Conservation (phyloP, 805 yeast genomes). For the Millerozyma miso region DNA sequence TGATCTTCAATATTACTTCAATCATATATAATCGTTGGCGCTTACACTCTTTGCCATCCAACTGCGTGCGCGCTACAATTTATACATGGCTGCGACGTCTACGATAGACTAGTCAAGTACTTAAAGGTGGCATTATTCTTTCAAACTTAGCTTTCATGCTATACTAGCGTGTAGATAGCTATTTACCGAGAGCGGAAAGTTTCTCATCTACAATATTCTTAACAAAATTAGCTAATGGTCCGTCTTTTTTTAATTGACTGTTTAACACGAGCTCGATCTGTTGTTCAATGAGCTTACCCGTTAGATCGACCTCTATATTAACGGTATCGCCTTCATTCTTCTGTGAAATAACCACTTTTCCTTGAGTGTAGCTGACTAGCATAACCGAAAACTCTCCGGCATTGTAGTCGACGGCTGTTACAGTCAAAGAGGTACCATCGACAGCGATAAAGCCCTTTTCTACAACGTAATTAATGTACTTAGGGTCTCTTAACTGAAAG, state of each 20-base stretch:
- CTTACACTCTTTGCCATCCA: constrained; percentile 4
- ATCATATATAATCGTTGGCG: constrained; percentile 1
- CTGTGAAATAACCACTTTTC: constrained; percentile 65
- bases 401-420: constrained; percentile 68
- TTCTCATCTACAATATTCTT: constrained; percentile 28
- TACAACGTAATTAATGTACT: constrained; percentile 70
- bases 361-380: constrained; percentile 90
- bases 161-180: background rate
- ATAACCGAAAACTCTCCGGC: constrained; percentile 66
- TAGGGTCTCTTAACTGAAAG: constrained; percentile 62
- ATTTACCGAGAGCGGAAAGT: constrained; percentile 11
- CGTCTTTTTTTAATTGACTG: constrained; percentile 48
- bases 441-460: constrained; percentile 92
- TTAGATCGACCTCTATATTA: constrained; percentile 91
- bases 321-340: constrained; percentile 63
- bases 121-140: too few species aligned
- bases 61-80: background rate
- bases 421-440: constrained; percentile 91
- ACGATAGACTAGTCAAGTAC: too few species aligned
- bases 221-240: constrained; percentile 49
- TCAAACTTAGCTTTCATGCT: too few species aligned
- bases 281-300: constrained; percentile 87
- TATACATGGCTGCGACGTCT: too few species aligned
- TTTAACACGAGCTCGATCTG: constrained; percentile 63
- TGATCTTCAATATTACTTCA: background rate